phyloP scores from a whole-genome alignment of 2,329 filamentous ascomycete species.

The Chrysoporthe austroafricana region DNA sequence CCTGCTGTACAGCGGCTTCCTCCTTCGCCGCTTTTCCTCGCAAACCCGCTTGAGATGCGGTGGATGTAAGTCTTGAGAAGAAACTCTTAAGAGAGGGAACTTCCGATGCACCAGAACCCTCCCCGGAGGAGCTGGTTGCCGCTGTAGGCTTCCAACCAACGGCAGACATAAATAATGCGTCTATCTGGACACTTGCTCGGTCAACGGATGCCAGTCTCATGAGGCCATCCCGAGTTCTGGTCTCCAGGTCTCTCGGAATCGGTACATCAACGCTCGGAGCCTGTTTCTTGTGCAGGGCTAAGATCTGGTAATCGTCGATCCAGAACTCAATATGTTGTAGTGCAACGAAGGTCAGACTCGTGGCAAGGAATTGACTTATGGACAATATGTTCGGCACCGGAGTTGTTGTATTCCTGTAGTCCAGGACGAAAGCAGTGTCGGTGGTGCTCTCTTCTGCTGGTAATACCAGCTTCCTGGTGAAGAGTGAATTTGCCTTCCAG shows the following conservation, averaged over 20 bases:
- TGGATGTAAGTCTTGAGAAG: constrained; percentile 75
- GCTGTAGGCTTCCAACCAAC: constrained; percentile 78
- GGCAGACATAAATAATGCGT: constrained; percentile 85
- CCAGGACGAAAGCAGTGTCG: constrained; percentile 90
- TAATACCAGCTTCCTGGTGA: constrained; percentile 82
- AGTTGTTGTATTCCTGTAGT: constrained; percentile 88
- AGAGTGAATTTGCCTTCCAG: constrained; percentile 98
- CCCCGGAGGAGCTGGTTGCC: constrained; percentile 44
- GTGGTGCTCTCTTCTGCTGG: constrained; percentile 66
- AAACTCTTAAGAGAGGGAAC: constrained; percentile 73
- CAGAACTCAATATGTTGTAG: constrained; percentile 86
- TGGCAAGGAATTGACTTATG: constrained; percentile 89
- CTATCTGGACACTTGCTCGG: constrained; percentile 87
- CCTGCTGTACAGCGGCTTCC: constrained; percentile 64
- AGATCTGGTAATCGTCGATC: constrained; percentile 83
- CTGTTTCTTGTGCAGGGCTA: constrained; percentile 81
- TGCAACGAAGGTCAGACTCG: constrained; percentile 93
- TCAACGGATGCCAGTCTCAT: constrained; percentile 86
- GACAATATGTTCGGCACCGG: constrained; percentile 85
- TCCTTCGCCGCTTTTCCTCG: constrained; percentile 63
- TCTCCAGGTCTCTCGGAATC: constrained; percentile 79
- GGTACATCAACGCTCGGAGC: constrained; percentile 74
- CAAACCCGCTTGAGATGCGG: constrained; percentile 52
- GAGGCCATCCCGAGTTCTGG: constrained; percentile 80
- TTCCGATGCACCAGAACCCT: constrained; percentile 54